Evolutionary conservation across 2,329 filamentous ascomycete genomes (phyloP), one percentile per base, ranked within the genome.

Genomic region (Chrysoporthe deuterocubensis): DNA sequence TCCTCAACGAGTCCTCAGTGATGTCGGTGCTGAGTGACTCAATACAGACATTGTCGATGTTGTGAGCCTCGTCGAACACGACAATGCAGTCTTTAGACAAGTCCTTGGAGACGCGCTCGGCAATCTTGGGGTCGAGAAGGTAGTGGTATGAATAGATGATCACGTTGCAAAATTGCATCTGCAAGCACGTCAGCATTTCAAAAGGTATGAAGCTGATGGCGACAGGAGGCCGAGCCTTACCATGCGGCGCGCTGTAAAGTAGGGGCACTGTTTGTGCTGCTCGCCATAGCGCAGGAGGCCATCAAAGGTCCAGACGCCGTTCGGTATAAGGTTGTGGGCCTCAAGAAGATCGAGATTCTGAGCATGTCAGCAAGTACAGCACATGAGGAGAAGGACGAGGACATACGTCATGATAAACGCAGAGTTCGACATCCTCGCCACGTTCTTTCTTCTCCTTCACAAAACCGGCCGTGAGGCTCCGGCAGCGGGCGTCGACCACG

Each of bases 81-180:
- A 99, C 93, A 64, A 99, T 99, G 78, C 94, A 97, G 78, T 99
- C 96, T 74, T 97, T 97, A 0, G 96, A 97, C 13, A 99, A 87
- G 75, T 99, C 96, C 78, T 92, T 94, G 0, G 96, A 98, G 1
- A 98, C 94, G 67, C 95, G 82, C 76, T 99, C 96, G 14, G 96
- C 96, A 74, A 99, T 99, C 78, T 99, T 99, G 2, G 96, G 96
- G 75, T 99, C 96, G 18, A 99, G 87, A 3, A 99, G 87, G 76
- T 99, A 99, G 79, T 99, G 96, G 76, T 99, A 99, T 0, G 96
- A 99, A 81, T 99, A 99, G 73, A 99, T 99, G 75, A 99, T 97
- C 76, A 99, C 94, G 77, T 99, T 98, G 85, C 96, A 99, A 76
- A 94, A 98, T 75, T 96, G 91, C 95, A 99, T 98, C 91, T 94